Conservation (phyloP, 2,329 filamentous ascomycete genomes). For the Lasiodiplodia gonubiensis region DNA sequence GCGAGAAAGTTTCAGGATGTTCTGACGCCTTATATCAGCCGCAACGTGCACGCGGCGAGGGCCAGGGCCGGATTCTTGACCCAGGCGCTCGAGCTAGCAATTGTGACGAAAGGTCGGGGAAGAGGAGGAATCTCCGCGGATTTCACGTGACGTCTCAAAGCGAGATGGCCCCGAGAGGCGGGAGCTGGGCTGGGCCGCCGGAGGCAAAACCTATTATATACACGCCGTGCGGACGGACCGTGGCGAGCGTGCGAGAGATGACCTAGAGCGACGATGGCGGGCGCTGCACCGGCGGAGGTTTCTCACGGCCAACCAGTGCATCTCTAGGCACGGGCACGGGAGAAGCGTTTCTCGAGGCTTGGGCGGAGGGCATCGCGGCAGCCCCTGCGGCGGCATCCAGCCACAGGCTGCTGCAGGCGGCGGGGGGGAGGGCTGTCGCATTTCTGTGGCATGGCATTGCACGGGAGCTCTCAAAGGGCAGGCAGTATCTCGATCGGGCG, state of each 20-base stretch:
- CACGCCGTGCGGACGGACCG: neutral
- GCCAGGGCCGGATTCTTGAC: neutral
- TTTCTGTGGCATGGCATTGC: slow-evolving; percentile 15
- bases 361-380: neutral
- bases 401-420: slow-evolving; percentile 16
- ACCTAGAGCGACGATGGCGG: slow-evolving; percentile 5
- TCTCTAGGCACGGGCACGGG: slow-evolving; percentile 18
- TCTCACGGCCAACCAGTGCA: slow-evolving; percentile 16
- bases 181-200: neutral
- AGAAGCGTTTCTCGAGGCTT: slow-evolving; percentile 16
- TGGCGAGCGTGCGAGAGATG: slow-evolving; percentile 1
- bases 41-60: slow-evolving; percentile 20
- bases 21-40: slow-evolving; percentile 23
- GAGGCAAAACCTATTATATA: slow-evolving; percentile 1
- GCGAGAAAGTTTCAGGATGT: slow-evolving; percentile 7
- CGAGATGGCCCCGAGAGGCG: slow-evolving; percentile 3
- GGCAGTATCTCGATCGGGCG: slow-evolving; percentile 18
- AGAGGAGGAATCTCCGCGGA: slow-evolving; percentile 25
- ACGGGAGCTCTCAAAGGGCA: slow-evolving; percentile 17
- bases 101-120: slow-evolving; percentile 27
- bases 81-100: slow-evolving; percentile 18
- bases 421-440: slow-evolving; percentile 14
- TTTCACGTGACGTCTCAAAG: slow-evolving; percentile 15
- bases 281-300: slow-evolving; percentile 17
- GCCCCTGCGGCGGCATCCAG: slow-evolving; percentile 23